Evolutionary conservation across 208 protist genomes (phyloP).

Genomic region (Crithidia mellificae): DNA sequence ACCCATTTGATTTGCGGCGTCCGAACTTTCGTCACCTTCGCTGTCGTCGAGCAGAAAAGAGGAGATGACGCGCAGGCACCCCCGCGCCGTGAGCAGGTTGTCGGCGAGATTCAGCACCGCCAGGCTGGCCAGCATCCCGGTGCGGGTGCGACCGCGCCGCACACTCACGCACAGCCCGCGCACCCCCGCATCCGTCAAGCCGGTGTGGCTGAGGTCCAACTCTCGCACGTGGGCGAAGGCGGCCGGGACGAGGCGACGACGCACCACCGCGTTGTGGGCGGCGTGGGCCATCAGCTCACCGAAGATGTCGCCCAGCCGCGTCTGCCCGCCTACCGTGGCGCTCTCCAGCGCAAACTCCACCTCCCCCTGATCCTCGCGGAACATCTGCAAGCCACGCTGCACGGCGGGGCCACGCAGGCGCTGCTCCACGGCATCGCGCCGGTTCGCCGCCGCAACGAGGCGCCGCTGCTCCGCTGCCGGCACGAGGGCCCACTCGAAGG

Average conservation of each 20-base stretch:
- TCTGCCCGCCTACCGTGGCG: constrained; percentile 41
- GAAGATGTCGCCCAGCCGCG: constrained; percentile 65
- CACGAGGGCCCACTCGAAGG: constrained; percentile 51
- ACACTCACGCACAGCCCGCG: constrained; percentile 51
- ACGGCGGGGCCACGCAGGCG: constrained; percentile 4
- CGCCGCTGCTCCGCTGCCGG: constrained; percentile 26
- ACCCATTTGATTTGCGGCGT: background rate
- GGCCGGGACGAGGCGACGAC: constrained; percentile 31
- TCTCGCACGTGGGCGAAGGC: constrained; percentile 61
- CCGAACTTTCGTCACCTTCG: background rate
- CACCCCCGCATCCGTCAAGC: constrained; percentile 65
- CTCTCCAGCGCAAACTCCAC: constrained; percentile 48
- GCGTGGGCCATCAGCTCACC: constrained; percentile 73
- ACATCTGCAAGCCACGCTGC: constrained; percentile 25
- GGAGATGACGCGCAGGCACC: constrained; percentile 52
- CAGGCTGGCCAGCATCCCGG: constrained; percentile 52
- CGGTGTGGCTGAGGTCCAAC: constrained; percentile 58
- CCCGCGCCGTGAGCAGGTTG: constrained; percentile 57
- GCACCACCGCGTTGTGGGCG: constrained; percentile 50
- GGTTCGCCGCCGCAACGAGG: constrained; percentile 31
- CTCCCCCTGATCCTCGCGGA: constrained; percentile 28
- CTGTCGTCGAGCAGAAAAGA: constrained; percentile 55
- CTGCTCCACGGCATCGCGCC: constrained; percentile 16
- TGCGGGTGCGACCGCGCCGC: constrained; percentile 21
- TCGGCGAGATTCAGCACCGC: constrained; percentile 62